Evolutionary conservation across 108 stramenopile genomes (phyloP).

Genomic region (Nitzschia sp.): DNA sequence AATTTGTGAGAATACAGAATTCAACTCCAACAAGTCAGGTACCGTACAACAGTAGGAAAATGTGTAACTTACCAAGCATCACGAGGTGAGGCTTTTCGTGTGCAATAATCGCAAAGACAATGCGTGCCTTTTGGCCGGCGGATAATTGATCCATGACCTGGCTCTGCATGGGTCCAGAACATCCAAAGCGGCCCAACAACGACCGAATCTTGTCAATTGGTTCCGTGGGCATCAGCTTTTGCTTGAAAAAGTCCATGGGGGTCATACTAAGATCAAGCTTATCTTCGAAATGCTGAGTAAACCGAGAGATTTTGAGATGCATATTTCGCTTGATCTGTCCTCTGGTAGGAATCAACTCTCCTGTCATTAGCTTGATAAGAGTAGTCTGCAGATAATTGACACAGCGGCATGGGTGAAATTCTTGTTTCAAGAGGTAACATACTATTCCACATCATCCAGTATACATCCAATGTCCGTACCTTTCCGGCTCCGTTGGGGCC

Average conservation of each 20-base stretch:
- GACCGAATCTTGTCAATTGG: constrained; percentile 80
- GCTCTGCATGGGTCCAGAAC: constrained; percentile 84
- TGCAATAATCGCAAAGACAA: constrained; percentile 98
- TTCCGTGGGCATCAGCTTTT: constrained; percentile 81
- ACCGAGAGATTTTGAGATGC: constrained; percentile 92
- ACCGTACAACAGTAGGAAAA: neutral
- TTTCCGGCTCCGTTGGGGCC: constrained; percentile 79
- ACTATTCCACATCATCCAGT: too few species aligned
- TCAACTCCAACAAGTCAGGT: neutral
- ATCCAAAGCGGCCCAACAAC: constrained; percentile 93
- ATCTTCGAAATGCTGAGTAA: constrained; percentile 99
- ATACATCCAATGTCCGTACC: neutral
- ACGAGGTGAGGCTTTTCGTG: constrained; percentile 94
- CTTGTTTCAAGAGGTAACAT: too few species aligned
- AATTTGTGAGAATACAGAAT: neutral
- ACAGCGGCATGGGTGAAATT: too few species aligned
- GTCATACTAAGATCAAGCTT: constrained; percentile 94
- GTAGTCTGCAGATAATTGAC: constrained; percentile 73
- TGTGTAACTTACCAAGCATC: constrained; percentile 51
- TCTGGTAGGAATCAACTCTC: constrained; percentile 87
- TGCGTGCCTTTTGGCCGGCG: constrained; percentile 97
- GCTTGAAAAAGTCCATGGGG: constrained; percentile 95
- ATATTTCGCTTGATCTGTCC: constrained; percentile 91
- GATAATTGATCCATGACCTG: constrained; percentile 89
- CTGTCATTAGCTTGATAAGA: constrained; percentile 92